Evolutionary conservation across 169 alveolate species (phyloP), one percentile per base, ranked within the genome.

Genomic region (Plasmodium reichenowi): DNA sequence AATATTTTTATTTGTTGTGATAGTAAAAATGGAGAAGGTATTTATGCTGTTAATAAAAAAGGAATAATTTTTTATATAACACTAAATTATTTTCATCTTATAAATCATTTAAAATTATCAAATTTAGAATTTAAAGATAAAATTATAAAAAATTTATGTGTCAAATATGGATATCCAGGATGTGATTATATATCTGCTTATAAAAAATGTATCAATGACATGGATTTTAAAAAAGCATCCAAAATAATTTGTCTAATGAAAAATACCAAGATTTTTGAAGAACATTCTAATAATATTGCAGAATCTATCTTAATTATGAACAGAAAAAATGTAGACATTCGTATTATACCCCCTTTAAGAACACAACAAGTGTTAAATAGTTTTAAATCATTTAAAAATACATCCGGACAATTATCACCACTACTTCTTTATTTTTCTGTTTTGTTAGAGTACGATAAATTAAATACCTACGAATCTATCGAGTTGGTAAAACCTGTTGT

Each of bases 401-500:
- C 88, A 20, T 32, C 73, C 3, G 92, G 92, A 8, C 86, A 86
- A 54, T 38, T 86, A 20, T 96, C 97, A 59, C 99, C 99, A 8
- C 95, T 98, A 45, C 95, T 98, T 89, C 95, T 97, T 47, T 99
- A 99, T 91, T 98, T 99, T 97, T 96, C 98, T 52, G 98, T 99
- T 17, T 96, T 99, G 76, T 93, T 98, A 93, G 99, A 98, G 72
- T 96, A 96, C 59, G 99, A 98, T 24, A 97, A 95, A 64, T 95
- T 99, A 75, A 98, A 98, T 88, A 97, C 96, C 56, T 92, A 96
- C 80, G 99, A 99, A 95, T 96, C 99, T 24, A 56, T 98, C 71
- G 99, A 98, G 95, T 94, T 98, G 80, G 98, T 98, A 66, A 95
- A 97, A 63, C 99, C 99, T 1, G 98, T 98, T 58, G 98, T 98